Base-by-base conservation (phyloP, 2,329 filamentous ascomycete species). In the Xylariaceae sp. region DNA sequence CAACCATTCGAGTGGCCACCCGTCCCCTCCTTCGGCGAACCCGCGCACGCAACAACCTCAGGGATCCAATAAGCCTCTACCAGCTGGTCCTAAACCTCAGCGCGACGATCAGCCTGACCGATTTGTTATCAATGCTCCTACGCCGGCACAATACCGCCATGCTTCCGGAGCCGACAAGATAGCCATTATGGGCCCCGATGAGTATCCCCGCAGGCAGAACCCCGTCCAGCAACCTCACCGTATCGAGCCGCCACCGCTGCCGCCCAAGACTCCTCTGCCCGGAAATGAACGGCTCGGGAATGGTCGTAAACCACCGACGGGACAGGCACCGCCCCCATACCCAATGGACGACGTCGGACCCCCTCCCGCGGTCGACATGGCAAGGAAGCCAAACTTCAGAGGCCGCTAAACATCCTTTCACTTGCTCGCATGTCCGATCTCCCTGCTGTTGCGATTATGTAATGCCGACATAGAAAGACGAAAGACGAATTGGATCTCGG, bases 361-460 rank as follows among this genome's bases (percentile, higher is more conserved):
- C 27, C 91, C 92, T 15, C 92, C 92, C 3, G 75, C 81, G 6
- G 90, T 95, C 7, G 95, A 95, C 62, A 87, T 90, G 78, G 84
- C 87, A 40, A 82, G 85, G 58, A 96, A 96, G 68, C 92, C 92
- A 1, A 85, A 87, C 43, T 89, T 85, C 59, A 76, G 74, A 49
- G 72, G 75, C 39, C 71, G 77, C 53, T 78, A n/a, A 56, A 35
- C 12, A 14, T 6, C 17, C 11, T 38, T 18, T 18, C 18, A 43
- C 33, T 15, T 18, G 11, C 38, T 30, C 15, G 19, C 36, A 39
- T 46, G 15, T 3, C 14, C 17, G 19, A 49, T 19, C 19, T 27
- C 33, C 33, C 27, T 39, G 2, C 19, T 14, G 2, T 27, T 12
- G 5, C 35, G 35, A 38, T 42, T 27, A 39, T 44, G 14, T 45